Evolutionary conservation across 257 asterid species (phyloP), one percentile per base, ranked within the genome.

Genomic region (Solanum rostratum): DNA sequence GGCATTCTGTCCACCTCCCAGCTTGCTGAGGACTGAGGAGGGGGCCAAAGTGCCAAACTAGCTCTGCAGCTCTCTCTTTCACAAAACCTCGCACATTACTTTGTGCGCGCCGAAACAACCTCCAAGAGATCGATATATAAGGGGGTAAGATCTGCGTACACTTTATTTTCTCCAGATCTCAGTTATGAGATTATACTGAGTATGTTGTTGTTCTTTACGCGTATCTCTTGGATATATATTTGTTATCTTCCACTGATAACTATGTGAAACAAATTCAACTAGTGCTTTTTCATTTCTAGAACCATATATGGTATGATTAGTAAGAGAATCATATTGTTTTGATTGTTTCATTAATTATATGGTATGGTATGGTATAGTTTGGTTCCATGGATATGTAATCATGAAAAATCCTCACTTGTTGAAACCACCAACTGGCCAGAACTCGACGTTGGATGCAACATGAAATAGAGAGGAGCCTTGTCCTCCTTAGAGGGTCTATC

Each of bases 1-100:
- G 94, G 94, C 92, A 91, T 90, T 91, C 94, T 91, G 94, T 91
- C 94, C 94, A 86, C 94, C 94, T 91, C 94, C 92, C 57, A 29
- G n/a, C 73, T 43, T 30, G 6, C 12, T 37, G 16, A 69, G 79
- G 50, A 68, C 76, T 68, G 60, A 62, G 92, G 94, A 91, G 94
- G 94, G 33, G 94, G 92, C 84, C 92, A 91, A 88, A 83, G 81
- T 90, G 91, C 82, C 91, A 91, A 91, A 91, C 86, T 85, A 89
- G 81, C 92, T 33, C 91, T 90, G 88, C 85, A 86, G 70, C 79
- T 87, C 87, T 86, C 92, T 90, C 91, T 87, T 54, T 83, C 88
- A 84, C 74, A 79, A 57, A 57, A 57, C 7, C 29, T 57, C 65
- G 9, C 1, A 57, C 29, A n/a, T 57, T n/a, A 57, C 3, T 10